Evolutionary conservation across 176 grass and related monocot species (phyloP).

Genomic region (Raddia guianensis): DNA sequence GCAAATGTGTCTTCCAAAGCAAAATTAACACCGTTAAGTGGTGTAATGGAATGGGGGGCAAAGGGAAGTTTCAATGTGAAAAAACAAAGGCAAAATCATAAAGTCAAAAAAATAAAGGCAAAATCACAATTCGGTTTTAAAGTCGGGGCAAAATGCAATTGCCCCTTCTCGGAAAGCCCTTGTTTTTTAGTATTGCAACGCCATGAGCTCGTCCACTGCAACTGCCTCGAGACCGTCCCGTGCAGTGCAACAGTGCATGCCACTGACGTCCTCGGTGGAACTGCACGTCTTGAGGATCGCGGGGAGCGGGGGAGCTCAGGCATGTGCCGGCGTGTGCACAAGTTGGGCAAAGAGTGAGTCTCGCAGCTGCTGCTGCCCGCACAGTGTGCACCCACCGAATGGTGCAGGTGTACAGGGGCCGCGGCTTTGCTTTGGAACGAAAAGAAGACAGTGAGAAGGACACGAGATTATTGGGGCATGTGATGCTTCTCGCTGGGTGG

Average conservation of each 20-base stretch:
- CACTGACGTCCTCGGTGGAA: conserved; percentile 28
- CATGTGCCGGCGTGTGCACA: conserved; percentile 12
- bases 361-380: conserved; percentile 14
- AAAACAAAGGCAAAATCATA: too few relatives aligned
- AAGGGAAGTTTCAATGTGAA: too few relatives aligned
- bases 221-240: background rate
- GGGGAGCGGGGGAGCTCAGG: background rate
- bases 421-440: conserved; percentile 14
- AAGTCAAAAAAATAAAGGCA: too few relatives aligned
- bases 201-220: conserved; percentile 11
- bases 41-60: too few relatives aligned
- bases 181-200: conserved; percentile 2
- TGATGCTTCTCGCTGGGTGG: conserved; percentile 43
- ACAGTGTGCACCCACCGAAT: conserved; percentile 34
- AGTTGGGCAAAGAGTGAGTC: conserved; percentile 38
- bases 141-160: too few relatives aligned
- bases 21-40: too few relatives aligned
- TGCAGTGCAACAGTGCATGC: conserved; percentile 11
- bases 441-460: conserved; percentile 29
- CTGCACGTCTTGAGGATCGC: conserved; percentile 32
- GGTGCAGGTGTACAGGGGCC: background rate
- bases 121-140: too few relatives aligned
- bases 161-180: conserved; percentile 8
- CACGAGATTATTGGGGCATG: conserved; percentile 39
- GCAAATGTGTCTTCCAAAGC: too few relatives aligned